Evolutionary conservation across 179 eudicot species (phyloP), one percentile per base, ranked within the genome.

Genomic region (Amaranthus tricolor): DNA sequence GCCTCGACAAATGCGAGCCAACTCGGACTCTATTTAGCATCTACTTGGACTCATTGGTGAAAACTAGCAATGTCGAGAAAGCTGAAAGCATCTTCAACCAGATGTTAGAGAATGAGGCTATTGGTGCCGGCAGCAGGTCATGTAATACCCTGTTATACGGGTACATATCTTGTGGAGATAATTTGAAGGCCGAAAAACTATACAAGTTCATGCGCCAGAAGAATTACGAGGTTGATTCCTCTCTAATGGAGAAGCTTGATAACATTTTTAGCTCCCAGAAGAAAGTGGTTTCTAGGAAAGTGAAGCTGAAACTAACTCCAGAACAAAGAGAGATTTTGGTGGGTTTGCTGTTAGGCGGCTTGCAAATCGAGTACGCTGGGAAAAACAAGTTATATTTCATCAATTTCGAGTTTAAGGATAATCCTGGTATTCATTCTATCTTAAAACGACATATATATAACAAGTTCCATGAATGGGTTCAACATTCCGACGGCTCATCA

Each of bases 321-420:
- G 94, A 84, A 61, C 98, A 95, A 80, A 81, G 99, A 77, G 99
- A 95, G 74, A 88, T 89, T 47, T 82, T 95, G 79, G 83, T 88
- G 70, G 99, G 99, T 60, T 78, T 95, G 84, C 78, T 93, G 59
- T 78, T 95, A 66, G 98, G 97, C 40, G 98, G 99, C 56, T 74
- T 93, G 82, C 80, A 72, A 72, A 83, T 89, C 68, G 85, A 75
- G 80, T 73, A 79, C 51, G 86, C 82, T 43, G 94, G 82, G 71
- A 82, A 77, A 24, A 84, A 81, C 50, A 87, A 74, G 71, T 82
- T 78, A 17, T 84, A 85, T 75, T 83, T 80, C 19, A 68, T 88
- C 61, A 20, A 59, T 83, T 95, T 93, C 62, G 85, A 87, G 71
- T 95, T 95, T 80, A 82, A 83, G 55, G 97, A 83, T 70, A 65